These are phyloP conservation scores for Populus alba DNA, from an alignment of 345 rosid genomes.

Conservation along the genomic window DNA sequence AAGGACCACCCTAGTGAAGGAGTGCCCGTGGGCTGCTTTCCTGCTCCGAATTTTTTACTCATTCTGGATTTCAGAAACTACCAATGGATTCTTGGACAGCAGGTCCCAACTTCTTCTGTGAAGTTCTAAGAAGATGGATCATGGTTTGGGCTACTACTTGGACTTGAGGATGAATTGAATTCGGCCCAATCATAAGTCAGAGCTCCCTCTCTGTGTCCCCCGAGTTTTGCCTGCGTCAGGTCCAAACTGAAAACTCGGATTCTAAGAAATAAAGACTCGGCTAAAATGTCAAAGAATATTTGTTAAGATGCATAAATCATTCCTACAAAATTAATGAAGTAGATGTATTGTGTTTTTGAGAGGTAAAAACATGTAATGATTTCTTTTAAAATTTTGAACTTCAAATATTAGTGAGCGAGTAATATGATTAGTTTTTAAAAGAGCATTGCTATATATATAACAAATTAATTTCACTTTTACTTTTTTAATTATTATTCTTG, in stretches of 20 bases:
- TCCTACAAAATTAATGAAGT: too few relatives aligned
- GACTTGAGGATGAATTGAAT: background rate
- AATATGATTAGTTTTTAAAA: too few relatives aligned
- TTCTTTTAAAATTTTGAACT: too few relatives aligned
- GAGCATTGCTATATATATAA: too few relatives aligned
- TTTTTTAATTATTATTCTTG: too few relatives aligned
- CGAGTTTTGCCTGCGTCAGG: background rate
- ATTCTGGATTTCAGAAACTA: conserved; percentile 14
- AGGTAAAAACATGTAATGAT: too few relatives aligned
- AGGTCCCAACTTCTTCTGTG: background rate
- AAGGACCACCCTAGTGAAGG: conserved; percentile 64
- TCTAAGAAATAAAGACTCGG: too few relatives aligned
- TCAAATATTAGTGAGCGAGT: too few relatives aligned
- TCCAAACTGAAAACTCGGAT: background rate
- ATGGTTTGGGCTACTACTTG: background rate
- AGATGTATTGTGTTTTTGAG: too few relatives aligned
- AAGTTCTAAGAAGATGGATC: background rate
- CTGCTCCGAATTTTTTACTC: conserved; percentile 52
- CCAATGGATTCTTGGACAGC: background rate
- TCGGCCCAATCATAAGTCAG: background rate
- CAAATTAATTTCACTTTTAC: too few relatives aligned
- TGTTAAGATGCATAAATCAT: too few relatives aligned
- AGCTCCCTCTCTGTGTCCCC: background rate
- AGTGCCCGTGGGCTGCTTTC: conserved; percentile 56
- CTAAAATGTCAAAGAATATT: too few relatives aligned